Percentiles rank a stretch among this genome's conserved stretches.
Evolutionary conservation across 2,329 filamentous ascomycete genomes (phyloP).

Genomic region (Annulohypoxylon truncatum): DNA sequence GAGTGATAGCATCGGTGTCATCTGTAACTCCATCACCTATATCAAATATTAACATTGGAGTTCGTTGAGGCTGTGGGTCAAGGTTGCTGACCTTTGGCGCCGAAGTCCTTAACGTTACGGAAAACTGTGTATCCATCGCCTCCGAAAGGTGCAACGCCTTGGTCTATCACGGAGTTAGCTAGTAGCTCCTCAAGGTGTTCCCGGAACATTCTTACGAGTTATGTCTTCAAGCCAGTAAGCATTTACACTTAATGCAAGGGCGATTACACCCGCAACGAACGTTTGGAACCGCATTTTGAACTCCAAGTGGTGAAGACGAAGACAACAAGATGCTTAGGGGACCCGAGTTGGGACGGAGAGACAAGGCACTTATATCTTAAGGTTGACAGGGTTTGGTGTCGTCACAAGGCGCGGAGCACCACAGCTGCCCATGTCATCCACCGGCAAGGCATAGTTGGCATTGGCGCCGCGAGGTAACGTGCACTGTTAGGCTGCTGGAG

Average conservation of each 20-base stretch:
- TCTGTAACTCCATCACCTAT: constrained; percentile 58
- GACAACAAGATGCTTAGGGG: constrained; percentile 21
- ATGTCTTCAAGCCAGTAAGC: constrained; percentile 51
- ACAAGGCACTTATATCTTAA: constrained; percentile 43
- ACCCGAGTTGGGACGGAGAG: constrained; percentile 34
- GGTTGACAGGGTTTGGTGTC: constrained; percentile 23
- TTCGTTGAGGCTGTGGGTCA: background rate
- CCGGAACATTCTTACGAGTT: constrained; percentile 36
- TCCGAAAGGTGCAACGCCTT: constrained; percentile 58
- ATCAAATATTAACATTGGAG: constrained; percentile 13
- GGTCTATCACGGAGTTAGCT: constrained; percentile 49
- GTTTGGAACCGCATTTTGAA: constrained; percentile 49
- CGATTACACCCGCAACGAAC: constrained; percentile 47
- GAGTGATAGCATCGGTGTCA: constrained; percentile 60
- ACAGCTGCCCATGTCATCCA: constrained; percentile 39
- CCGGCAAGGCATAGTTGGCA: constrained; percentile 3
- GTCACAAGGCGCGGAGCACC: constrained; percentile 35
- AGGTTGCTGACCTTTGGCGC: constrained; percentile 54
- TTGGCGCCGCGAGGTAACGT: constrained; percentile 37
- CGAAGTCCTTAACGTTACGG: constrained; percentile 61
- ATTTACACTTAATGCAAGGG: constrained; percentile 48
- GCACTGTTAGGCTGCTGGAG: constrained; percentile 24
- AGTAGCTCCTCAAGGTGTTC: background rate
- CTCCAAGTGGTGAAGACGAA: constrained; percentile 26
- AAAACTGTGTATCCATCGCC: constrained; percentile 57